phyloP scores from a whole-genome alignment of 2,329 filamentous ascomycete genomes.

The Scedosporium aurantiacum region DNA sequence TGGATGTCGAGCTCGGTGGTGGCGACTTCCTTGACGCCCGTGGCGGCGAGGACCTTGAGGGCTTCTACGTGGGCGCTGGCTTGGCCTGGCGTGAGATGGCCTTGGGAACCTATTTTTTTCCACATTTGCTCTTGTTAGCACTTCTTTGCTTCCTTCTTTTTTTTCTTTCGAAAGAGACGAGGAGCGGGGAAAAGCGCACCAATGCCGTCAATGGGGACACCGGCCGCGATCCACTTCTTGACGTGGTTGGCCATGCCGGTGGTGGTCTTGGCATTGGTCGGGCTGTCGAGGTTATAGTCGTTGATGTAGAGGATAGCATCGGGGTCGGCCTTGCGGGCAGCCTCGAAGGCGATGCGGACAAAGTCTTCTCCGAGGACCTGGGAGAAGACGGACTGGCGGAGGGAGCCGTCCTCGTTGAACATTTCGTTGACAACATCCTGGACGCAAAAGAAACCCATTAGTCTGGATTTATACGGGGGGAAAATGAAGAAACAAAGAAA shows the following conservation, averaged over 20 bases:
- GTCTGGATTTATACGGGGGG: not conserved
- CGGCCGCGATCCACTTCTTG: constrained; percentile 49
- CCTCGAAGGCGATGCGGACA: constrained; percentile 57
- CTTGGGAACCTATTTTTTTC: constrained; percentile 39
- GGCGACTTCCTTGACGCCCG: constrained; percentile 44
- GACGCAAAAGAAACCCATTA: not conserved
- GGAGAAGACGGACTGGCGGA: constrained; percentile 53
- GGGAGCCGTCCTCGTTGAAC: constrained; percentile 47
- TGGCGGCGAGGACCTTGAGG: constrained; percentile 39
- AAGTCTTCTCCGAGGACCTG: constrained; percentile 60
- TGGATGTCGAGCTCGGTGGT: constrained; percentile 61
- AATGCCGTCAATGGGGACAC: constrained; percentile 55
- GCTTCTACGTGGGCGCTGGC: constrained; percentile 33
- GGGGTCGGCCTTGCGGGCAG: constrained; percentile 56
- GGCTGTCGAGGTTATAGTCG: constrained; percentile 57
- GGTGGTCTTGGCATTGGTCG: constrained; percentile 45
- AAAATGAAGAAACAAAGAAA: not conserved
- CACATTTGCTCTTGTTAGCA: not conserved
- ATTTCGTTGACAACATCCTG: constrained; percentile 54
- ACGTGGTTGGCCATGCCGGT: constrained; percentile 46
- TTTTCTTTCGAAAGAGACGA: not conserved
- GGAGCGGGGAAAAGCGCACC: constrained; percentile 13
- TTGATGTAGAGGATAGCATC: constrained; percentile 64
- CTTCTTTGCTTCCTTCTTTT: no score
- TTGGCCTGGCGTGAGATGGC: constrained; percentile 29